These are phyloP conservation scores for Raddia distichophylla DNA, from an alignment of 176 grass and related monocot species.

Conservation along the genomic window DNA sequence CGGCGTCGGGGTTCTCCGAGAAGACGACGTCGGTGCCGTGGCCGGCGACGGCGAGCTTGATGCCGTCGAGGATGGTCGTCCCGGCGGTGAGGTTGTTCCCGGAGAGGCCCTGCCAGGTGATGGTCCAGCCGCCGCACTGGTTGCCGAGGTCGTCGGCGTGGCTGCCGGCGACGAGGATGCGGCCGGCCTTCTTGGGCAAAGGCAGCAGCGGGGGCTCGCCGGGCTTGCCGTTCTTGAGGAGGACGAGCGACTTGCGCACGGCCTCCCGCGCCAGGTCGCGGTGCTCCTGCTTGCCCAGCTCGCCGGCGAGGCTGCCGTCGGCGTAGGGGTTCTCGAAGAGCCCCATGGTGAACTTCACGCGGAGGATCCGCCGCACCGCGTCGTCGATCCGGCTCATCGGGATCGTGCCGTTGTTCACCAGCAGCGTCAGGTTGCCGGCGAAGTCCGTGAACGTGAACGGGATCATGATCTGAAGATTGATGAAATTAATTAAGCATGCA, in stretches of 20 bases:
- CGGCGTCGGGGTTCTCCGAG: constrained; percentile 45
- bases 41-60: constrained; percentile 51
- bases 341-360: constrained; percentile 70
- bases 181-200: constrained; percentile 47
- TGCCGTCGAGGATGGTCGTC: constrained; percentile 53
- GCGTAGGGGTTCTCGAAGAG: constrained; percentile 72
- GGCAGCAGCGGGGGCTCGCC: constrained; percentile 43
- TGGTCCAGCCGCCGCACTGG: constrained; percentile 89
- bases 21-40: constrained; percentile 50
- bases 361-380: constrained; percentile 64
- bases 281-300: constrained; percentile 71
- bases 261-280: constrained; percentile 68
- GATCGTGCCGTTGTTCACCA: constrained; percentile 29
- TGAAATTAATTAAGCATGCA: neutral
- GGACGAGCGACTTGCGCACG: constrained; percentile 60
- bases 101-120: constrained; percentile 57
- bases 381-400: constrained; percentile 76
- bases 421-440: neutral
- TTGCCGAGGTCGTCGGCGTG: constrained; percentile 70
- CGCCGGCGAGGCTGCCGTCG: constrained; percentile 52
- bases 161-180: constrained; percentile 61
- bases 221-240: constrained; percentile 64
- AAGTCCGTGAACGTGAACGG: constrained; percentile 42
- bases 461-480: constrained; percentile 30
- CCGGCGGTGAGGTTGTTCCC: constrained; percentile 53